Conservation (phyloP, 1,284 basidiomycete species). For the Moesziomyces aphidis region DNA sequence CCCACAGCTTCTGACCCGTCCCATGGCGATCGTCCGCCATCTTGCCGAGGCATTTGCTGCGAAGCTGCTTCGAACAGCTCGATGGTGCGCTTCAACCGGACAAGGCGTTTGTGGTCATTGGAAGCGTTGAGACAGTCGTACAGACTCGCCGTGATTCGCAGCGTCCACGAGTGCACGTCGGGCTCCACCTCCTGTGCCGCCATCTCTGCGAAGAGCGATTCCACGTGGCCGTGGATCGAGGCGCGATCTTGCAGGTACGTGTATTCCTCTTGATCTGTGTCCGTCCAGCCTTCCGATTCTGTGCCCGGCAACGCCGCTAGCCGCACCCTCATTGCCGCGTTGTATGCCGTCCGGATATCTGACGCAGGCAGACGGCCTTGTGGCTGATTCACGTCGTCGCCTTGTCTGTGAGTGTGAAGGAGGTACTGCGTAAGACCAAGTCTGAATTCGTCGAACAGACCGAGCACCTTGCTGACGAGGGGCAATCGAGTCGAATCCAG, state of each 20-base stretch:
- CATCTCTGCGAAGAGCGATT: conserved; percentile 32
- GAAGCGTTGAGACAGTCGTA: conserved; percentile 16
- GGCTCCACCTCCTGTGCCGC: conserved; percentile 23
- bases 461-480: conserved; percentile 16
- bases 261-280: neutral
- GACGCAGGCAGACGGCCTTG: neutral
- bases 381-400: neutral
- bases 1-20: neutral
- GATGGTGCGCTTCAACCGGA: conserved; percentile 4
- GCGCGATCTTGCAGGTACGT: neutral
- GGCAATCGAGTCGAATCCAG: neutral
- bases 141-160: conserved; percentile 15
- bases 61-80: conserved; percentile 8
- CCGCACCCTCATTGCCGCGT: conserved; percentile 28
- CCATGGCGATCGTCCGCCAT: conserved; percentile 1
- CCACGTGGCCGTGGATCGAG: conserved; percentile 8
- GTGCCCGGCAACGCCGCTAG: neutral
- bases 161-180: conserved; percentile 29
- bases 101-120: neutral
- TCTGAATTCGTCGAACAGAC: conserved; percentile 44
- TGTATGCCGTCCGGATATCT: conserved; percentile 36
- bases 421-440: conserved; percentile 36
- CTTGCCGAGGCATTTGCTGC: conserved; percentile 3
- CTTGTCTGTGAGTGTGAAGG: conserved; percentile 1
- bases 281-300: neutral